Conservation (phyloP, 768 basidiomycete species). For the Rubroboletus satanas region DNA sequence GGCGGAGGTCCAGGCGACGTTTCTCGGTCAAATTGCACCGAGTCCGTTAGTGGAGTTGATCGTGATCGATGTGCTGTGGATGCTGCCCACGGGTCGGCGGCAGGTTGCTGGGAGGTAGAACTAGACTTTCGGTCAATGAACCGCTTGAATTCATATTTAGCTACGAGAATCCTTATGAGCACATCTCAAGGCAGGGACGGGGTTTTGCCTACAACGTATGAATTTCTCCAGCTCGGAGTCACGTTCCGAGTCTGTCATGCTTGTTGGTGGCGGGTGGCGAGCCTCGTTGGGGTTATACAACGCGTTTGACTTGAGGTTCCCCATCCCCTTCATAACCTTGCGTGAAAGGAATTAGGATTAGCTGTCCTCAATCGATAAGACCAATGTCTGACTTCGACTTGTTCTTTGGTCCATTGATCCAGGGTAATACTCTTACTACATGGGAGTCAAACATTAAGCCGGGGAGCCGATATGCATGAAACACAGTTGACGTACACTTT, state of each 20-base stretch:
- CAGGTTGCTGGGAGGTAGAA: slow-evolving; percentile 34
- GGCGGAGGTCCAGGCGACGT: slow-evolving; percentile 25
- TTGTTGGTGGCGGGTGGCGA: slow-evolving; percentile 78
- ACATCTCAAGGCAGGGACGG: not conserved
- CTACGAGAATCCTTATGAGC: slow-evolving; percentile 34
- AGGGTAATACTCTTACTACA: slow-evolving; percentile 83
- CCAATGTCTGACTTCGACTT: slow-evolving; percentile 63
- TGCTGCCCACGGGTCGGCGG: slow-evolving; percentile 38
- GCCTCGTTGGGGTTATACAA: slow-evolving; percentile 81
- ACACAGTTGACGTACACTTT: slow-evolving; percentile 70
- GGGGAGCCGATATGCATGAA: not conserved
- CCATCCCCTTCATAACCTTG: slow-evolving; percentile 75
- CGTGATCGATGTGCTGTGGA: slow-evolving; percentile 20
- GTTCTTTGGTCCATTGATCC: slow-evolving; percentile 85
- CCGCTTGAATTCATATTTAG: slow-evolving; percentile 75
- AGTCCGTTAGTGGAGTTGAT: slow-evolving; percentile 15
- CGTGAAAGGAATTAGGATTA: slow-evolving; percentile 12
- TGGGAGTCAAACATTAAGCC: slow-evolving; percentile 5
- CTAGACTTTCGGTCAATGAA: slow-evolving; percentile 51
- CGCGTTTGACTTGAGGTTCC: slow-evolving; percentile 78
- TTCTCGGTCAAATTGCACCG: slow-evolving; percentile 10
- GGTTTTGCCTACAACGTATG: slow-evolving; percentile 62
- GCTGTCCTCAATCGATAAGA: slow-evolving; percentile 5
- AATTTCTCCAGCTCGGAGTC: slow-evolving; percentile 90
- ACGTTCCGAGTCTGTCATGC: slow-evolving; percentile 70